Evolutionary conservation across 1,284 basidiomycete species (phyloP).

Genomic region (Trichosporon coremiiforme): DNA sequence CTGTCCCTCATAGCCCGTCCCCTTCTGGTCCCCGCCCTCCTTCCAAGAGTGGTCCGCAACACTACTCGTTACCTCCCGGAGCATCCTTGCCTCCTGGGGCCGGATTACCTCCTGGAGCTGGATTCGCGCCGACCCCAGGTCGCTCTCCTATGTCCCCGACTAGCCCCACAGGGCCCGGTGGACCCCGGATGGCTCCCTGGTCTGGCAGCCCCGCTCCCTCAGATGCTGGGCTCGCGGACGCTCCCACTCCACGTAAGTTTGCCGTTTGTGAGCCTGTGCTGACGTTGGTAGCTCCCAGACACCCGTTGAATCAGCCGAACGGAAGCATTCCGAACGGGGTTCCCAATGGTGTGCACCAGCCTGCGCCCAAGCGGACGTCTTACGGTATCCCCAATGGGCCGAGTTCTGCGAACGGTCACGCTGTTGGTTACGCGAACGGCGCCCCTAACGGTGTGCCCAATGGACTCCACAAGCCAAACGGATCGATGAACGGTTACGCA

Average conservation of each 20-base stretch:
- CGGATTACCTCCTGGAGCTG: background rate
- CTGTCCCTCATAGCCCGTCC: background rate
- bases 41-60: background rate
- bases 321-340: slow-evolving; percentile 15
- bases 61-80: background rate
- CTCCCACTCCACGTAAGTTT: background rate
- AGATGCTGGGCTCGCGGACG: background rate
- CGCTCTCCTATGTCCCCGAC: background rate
- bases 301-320: slow-evolving; percentile 12
- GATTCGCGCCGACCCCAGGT: background rate
- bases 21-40: background rate
- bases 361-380: slow-evolving; percentile 5
- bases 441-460: background rate
- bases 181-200: slow-evolving; percentile 6
- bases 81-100: slow-evolving; percentile 17
- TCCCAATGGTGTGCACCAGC: slow-evolving; percentile 4
- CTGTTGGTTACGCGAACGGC: background rate
- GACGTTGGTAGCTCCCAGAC: slow-evolving; percentile 3
- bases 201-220: slow-evolving; percentile 4
- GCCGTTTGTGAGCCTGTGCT: background rate
- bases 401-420: background rate
- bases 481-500: background rate
- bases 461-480: background rate
- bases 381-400: background rate
- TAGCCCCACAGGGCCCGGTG: background rate